Base-by-base conservation (phyloP, 352 stramenopile genomes). In the Pythium utonaiense region DNA sequence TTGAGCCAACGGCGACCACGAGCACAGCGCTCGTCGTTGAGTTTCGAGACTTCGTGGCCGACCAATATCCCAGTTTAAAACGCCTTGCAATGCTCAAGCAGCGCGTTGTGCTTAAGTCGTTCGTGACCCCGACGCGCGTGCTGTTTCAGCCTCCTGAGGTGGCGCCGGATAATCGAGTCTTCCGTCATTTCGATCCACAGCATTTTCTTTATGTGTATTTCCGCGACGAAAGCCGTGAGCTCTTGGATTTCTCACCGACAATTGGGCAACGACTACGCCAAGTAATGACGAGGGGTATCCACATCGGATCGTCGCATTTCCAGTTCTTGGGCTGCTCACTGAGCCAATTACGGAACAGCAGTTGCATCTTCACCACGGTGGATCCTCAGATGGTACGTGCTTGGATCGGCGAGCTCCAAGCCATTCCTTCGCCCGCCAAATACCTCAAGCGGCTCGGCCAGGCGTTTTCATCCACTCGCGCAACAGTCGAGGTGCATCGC, bases 141-240 rank as follows among this genome's bases (percentile, higher is more conserved):
- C 63, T 91, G 3, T 91, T 82, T 67, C 77, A 76, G 33, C 67
- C 69, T 24, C 79, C 83, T 0, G 67, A 79, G 31, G 38, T 70
- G 41, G 77, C 81, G 1, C 74, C 81, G 25, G 60, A 53, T 7
- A 93, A 93, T 66, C 83, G 81, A 0, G 77, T 93, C 5, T 91
- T 89, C 48, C 80, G 83, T 0, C 67, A 84, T 27, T 91, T 83
- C 62, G 78, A 75, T 3, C 67, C 83, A 0, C 60, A 82, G 13
- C 80, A 93, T n/a, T 93, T 93, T 44, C 78, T 93, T 67, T 88
- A 89, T 40, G 79, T 91, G 30, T 88, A 93, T 56, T 93, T 93
- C 33, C 81, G 83, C 9, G 83, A 93, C 58, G 83, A 93, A 59
- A 89, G 87, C 36, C 82, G 79, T 56, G 79, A 91, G 49, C 74